These are phyloP conservation scores for Termitomyces sp. DNA, from an alignment of 768 basidiomycete species.

Conservation along the genomic window DNA sequence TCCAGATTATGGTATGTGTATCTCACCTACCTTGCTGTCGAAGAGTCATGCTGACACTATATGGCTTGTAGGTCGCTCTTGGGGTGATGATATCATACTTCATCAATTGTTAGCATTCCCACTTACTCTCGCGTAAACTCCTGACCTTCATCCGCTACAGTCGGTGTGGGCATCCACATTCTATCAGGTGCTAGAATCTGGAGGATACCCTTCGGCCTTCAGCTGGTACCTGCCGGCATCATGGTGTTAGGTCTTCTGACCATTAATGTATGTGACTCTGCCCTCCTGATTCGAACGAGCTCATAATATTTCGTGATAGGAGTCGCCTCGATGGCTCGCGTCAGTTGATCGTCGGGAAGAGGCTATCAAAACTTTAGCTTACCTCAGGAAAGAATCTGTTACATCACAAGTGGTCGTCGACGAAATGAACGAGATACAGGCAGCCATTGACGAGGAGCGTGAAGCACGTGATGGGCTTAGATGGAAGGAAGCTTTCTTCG, in stretches of 20 bases:
- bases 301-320: slow-evolving; percentile 26
- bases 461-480: slow-evolving; percentile 60
- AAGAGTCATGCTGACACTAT: not conserved
- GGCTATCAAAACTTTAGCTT: slow-evolving; percentile 56
- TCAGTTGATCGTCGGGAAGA: slow-evolving; percentile 51
- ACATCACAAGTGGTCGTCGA: slow-evolving; percentile 41
- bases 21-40: not conserved
- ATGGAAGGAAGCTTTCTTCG: slow-evolving; percentile 66
- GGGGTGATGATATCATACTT: slow-evolving; percentile 88
- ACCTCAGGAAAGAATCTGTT: slow-evolving; percentile 44
- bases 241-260: slow-evolving; percentile 65
- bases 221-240: slow-evolving; percentile 73
- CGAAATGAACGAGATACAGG: slow-evolving; percentile 78
- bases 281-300: slow-evolving; percentile 1
- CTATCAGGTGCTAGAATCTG: slow-evolving; percentile 43
- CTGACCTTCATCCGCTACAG: slow-evolving; percentile 24
- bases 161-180: slow-evolving; percentile 55
- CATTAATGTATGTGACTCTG: slow-evolving; percentile 41
- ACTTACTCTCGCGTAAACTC: not conserved
- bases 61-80: slow-evolving; percentile 43
- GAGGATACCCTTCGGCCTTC: slow-evolving; percentile 73
- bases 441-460: slow-evolving; percentile 70
- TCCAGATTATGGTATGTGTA: slow-evolving; percentile 69
- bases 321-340: slow-evolving; percentile 76
- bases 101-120: slow-evolving; percentile 55